These are phyloP conservation scores for Pleurostoma richardsiae DNA, from an alignment of 2,329 filamentous ascomycete species.

Conservation along the genomic window DNA sequence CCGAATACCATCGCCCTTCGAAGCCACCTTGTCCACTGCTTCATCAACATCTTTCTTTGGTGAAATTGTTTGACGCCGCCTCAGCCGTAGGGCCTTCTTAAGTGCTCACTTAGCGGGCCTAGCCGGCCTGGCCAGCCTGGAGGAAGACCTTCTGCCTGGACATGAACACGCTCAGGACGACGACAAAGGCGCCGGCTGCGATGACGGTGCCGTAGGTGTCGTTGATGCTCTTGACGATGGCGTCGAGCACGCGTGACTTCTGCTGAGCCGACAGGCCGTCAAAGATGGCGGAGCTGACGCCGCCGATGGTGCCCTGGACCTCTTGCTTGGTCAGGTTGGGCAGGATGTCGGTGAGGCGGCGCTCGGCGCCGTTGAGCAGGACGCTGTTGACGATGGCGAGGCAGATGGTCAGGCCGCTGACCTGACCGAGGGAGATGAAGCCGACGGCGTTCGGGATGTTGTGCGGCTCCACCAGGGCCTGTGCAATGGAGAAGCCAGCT, in stretches of 20 bases:
- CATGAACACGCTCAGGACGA: conserved; percentile 1
- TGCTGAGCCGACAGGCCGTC: neutral
- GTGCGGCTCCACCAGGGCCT: conserved; percentile 19
- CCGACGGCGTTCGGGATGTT: conserved; percentile 23
- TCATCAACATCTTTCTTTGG: too few relatives aligned
- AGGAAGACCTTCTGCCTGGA: neutral
- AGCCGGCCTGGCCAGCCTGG: neutral
- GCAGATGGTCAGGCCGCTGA: conserved; percentile 23
- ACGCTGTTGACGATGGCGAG: conserved; percentile 25
- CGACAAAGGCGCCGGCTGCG: neutral
- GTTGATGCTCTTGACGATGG: neutral
- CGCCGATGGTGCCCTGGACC: neutral
- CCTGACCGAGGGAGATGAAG: conserved; percentile 26
- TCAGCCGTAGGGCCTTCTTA: too few relatives aligned
- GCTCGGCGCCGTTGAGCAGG: conserved; percentile 22
- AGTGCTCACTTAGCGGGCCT: neutral
- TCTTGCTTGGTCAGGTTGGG: neutral
- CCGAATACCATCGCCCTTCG: too few relatives aligned
- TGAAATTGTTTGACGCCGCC: too few relatives aligned
- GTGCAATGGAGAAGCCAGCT: conserved; percentile 27
- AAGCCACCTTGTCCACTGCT: too few relatives aligned
- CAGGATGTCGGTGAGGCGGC: neutral
- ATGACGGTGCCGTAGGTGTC: neutral
- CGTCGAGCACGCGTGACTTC: neutral
- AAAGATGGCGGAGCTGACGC: conserved; percentile 21